These are phyloP conservation scores for Ilex aquifolium DNA, from an alignment of 257 asterid species.

Conservation along the genomic window DNA sequence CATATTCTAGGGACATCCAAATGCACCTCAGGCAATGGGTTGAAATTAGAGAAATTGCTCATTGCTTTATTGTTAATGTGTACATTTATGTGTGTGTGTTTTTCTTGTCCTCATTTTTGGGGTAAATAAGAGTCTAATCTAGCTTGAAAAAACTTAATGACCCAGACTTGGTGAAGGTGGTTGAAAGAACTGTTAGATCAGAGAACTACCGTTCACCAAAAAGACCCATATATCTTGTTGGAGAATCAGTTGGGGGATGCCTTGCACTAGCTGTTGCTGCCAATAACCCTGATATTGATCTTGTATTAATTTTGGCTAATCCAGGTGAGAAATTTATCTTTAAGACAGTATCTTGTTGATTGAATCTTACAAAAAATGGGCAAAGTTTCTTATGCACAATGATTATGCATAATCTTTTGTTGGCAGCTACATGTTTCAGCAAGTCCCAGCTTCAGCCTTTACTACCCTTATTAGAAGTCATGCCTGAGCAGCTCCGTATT, in stretches of 20 bases:
- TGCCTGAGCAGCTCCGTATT: conserved; percentile 46
- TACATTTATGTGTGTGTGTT: neutral
- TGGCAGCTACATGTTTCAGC: conserved; percentile 59
- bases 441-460: conserved; percentile 44
- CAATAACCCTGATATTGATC: conserved; percentile 63
- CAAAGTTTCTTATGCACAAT: neutral
- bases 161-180: conserved; percentile 63
- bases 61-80: neutral
- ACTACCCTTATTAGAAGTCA: conserved; percentile 34
- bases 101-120: neutral
- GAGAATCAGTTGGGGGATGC: conserved; percentile 79
- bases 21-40: neutral
- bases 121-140: neutral
- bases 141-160: neutral
- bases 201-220: conserved; percentile 43
- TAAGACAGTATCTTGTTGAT: neutral
- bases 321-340: conserved; percentile 43
- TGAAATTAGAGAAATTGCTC: neutral
- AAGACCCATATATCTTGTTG: conserved; percentile 74
- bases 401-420: neutral
- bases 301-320: conserved; percentile 63
- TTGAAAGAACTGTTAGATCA: conserved; percentile 48
- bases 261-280: conserved; percentile 83
- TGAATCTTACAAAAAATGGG: no score
- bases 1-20: neutral